A percentile compares a stretch with the other conserved stretches of the same genome.
Evolutionary conservation across 441 rosid species (phyloP).

Genomic region (Pelargonium myrrhifolium): DNA sequence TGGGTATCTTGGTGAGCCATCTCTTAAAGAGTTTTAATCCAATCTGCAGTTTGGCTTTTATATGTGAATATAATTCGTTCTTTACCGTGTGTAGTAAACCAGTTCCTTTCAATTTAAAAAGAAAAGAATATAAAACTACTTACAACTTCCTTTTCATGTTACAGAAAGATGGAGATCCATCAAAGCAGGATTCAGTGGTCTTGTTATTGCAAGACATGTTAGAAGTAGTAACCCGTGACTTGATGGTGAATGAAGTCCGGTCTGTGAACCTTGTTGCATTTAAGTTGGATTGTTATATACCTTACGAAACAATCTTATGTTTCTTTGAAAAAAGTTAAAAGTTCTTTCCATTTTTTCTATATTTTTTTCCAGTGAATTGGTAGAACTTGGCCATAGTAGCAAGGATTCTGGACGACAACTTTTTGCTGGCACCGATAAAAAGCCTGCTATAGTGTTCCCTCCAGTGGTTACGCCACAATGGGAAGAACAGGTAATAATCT

Average conservation of each 20-base stretch:
- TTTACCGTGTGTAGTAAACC: not conserved
- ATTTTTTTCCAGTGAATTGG: constrained; percentile 50
- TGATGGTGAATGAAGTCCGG: constrained; percentile 96
- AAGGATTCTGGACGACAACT: constrained; percentile 91
- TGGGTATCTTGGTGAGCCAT: constrained; percentile 69
- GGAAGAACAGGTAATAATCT: constrained; percentile 76
- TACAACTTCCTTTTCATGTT: too few species aligned
- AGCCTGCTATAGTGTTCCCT: constrained; percentile 81
- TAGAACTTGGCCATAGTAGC: constrained; percentile 77
- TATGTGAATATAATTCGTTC: not conserved
- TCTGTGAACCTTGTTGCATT: constrained; percentile 35
- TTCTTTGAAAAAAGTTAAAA: constrained; percentile 16
- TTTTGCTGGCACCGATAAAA: constrained; percentile 80
- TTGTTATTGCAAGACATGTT: constrained; percentile 88
- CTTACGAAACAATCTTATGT: not conserved
- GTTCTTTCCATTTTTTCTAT: not conserved
- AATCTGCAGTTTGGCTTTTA: not conserved
- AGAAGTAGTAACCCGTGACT: constrained; percentile 88
- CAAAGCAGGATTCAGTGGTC: too few species aligned
- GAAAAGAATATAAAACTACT: too few species aligned
- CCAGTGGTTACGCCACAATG: constrained; percentile 70
- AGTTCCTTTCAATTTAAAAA: not conserved
- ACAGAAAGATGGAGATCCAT: too few species aligned
- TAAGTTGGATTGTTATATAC: constrained; percentile 11
- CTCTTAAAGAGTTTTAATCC: constrained; percentile 1